Conservation (phyloP, 78 protist species). For the Dictyostelium intermedium region DNA sequence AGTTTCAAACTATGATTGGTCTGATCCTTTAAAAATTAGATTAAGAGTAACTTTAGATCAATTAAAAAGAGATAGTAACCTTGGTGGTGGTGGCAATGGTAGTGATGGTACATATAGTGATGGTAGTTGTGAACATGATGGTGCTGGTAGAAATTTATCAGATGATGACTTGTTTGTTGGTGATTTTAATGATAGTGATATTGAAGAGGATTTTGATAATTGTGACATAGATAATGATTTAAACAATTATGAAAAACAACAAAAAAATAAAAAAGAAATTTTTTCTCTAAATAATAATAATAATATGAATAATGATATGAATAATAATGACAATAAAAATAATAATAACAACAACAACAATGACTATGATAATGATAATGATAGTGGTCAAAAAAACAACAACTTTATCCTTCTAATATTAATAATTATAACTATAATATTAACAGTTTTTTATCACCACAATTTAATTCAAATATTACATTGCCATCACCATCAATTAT, state of each 20-base stretch:
- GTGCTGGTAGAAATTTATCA: not conserved
- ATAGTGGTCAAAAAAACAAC: not conserved
- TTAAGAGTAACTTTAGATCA: conserved; percentile 70
- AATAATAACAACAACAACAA: no score
- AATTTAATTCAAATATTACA: not conserved
- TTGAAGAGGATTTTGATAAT: not conserved
- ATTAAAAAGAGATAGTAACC: conserved; percentile 51
- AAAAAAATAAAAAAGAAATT: not conserved
- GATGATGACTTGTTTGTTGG: not conserved
- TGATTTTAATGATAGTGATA: not conserved
- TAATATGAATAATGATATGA: not conserved
- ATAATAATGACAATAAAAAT: not conserved
- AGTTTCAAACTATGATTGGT: conserved; percentile 51
- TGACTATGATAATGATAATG: no score
- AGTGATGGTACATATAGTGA: not conserved
- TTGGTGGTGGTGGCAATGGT: not conserved
- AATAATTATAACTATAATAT: not conserved
- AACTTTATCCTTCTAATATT: not conserved
- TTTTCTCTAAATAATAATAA: not conserved
- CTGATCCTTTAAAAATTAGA: conserved; percentile 69
- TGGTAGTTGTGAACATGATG: not conserved
- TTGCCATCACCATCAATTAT: not conserved
- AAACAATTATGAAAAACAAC: not conserved
- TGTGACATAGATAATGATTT: not conserved
- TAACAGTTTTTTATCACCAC: not conserved